Base-by-base conservation (phyloP, 179 eudicot species). In the Beta macrorhiza region DNA sequence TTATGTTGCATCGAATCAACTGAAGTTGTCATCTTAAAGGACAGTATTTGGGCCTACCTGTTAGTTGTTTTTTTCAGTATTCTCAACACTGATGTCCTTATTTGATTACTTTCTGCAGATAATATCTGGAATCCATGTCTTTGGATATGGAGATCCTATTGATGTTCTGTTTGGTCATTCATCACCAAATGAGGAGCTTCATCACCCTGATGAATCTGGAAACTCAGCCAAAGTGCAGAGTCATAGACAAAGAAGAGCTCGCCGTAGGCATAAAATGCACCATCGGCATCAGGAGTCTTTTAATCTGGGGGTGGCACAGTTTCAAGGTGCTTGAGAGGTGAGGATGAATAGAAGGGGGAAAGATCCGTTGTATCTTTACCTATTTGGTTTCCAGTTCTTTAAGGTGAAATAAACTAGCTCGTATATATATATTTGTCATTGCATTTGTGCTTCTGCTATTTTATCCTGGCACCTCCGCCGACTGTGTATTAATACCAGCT, bases 101-200 rank as follows among this genome's bases (percentile, higher is more conserved):
- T 25, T n/a, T 47, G 25, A 59, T 45, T 59, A 16, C 72, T 79
- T 59, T 59, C 11, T 65, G 84, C 78, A 83, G 90, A 59, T 20
- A 42, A 69, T 75, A 53, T 71, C 78, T 4, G 69, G 76, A 22
- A 67, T 78, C 5, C 64, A 45, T 72, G 74, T 67, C 44, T 74
- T 16, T 37, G 83, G 80, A 63, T 77, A 79, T 72, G 88, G 74
- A 22, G 90, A 82, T 76, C 90, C 88, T n/a, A 74, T 87, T 25
- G 88, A 87, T 32, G 82, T 78, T 42, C 53, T 87, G 56, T 77
- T 87, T 17, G 87, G 87, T 69, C 32, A 73, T 71, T 59, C 88
- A 49, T 67, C 25, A 3, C 29, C 63, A 63, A 68, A 73, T 7
- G 85, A 87, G 4, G 86, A 81, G 56, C 58, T 22, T 76, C 73